Base-by-base conservation (phyloP, 352 stramenopile species). In the Pythium aquatile region DNA sequence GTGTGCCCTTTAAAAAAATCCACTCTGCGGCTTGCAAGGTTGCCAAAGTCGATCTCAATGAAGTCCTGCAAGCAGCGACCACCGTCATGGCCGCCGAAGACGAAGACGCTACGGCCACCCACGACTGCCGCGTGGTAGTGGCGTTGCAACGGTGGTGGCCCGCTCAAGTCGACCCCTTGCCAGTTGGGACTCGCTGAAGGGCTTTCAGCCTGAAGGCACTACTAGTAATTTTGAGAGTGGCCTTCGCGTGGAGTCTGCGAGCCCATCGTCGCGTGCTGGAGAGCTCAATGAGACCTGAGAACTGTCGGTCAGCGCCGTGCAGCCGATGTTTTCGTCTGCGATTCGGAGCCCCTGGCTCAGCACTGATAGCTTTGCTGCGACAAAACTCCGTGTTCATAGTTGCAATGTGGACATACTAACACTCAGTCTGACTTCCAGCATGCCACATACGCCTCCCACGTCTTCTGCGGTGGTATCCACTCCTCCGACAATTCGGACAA, bases 71-170 rank as follows among this genome's bases (percentile, higher is more conserved):
- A 76, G 6, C 96, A 88, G 60, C 82, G 93, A 44, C 88, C 92
- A 48, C 97, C 97, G 75, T 99, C 96, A 74, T 99, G 99, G 2
- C 97, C 96, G 48, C 90, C 90, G 58, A 96, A 99, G 30, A 99
- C 83, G 68, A 97, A 98, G 35, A 99, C 74, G 13, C 75, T 93
- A 57, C 90, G 86, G 63, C 98, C 88, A 66, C 98, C 91, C 24
- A 98, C 84, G 26, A 86, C 90, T 1, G 84, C 97, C 14, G 98
- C 96, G 68, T 99, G 97, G 69, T 97, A 99, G 68, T 99, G 99
- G 29, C 97, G 87, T 73, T 97, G 90, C 10, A 90, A 88, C 20
- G 93, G 93, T 6, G 86, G 76, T 40, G 87, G 81, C 8, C 84
- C 84, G 7, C 91, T 91, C 48, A 87, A 92, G 24, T 85, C 74